These are phyloP conservation scores for Zygosaccharomyces pseudobailii DNA, from an alignment of 1,139 yeast genomes.

Conservation along the genomic window DNA sequence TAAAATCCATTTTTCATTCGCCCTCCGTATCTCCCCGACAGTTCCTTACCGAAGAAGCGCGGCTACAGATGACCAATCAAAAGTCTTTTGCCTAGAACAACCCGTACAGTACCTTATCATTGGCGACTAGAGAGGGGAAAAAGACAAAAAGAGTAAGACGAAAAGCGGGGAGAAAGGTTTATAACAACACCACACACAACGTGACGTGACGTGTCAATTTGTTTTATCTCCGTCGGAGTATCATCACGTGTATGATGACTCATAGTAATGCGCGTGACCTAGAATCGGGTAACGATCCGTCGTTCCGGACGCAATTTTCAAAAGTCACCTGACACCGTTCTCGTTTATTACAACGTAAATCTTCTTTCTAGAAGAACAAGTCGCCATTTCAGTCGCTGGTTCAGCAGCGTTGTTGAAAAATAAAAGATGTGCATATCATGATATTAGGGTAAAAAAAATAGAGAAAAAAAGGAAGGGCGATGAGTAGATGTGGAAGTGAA, in stretches of 20 bases:
- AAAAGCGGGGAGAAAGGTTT: background rate
- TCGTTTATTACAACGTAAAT: no score
- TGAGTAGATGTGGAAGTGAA: background rate
- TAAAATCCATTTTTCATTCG: background rate
- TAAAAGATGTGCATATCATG: background rate
- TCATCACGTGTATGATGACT: background rate
- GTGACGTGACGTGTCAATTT: background rate
- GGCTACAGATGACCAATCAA: background rate
- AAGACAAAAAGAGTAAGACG: background rate
- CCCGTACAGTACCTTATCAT: background rate
- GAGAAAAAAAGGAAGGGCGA: background rate
- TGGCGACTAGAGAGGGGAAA: background rate
- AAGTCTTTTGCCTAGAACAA: background rate
- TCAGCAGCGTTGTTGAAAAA: background rate
- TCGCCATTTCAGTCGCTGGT: no score
- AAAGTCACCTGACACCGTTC: background rate
- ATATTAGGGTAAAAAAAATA: background rate
- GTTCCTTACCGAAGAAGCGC: background rate
- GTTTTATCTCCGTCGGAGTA: background rate
- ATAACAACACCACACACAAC: no score
- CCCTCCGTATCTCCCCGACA: background rate
- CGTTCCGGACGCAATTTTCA: background rate
- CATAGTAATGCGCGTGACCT: background rate
- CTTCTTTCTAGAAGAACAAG: no score
- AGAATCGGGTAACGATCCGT: background rate